These are phyloP conservation scores for Aspergillus carbonarius DNA, from an alignment of 2,329 filamentous ascomycete species.

Conservation along the genomic window DNA sequence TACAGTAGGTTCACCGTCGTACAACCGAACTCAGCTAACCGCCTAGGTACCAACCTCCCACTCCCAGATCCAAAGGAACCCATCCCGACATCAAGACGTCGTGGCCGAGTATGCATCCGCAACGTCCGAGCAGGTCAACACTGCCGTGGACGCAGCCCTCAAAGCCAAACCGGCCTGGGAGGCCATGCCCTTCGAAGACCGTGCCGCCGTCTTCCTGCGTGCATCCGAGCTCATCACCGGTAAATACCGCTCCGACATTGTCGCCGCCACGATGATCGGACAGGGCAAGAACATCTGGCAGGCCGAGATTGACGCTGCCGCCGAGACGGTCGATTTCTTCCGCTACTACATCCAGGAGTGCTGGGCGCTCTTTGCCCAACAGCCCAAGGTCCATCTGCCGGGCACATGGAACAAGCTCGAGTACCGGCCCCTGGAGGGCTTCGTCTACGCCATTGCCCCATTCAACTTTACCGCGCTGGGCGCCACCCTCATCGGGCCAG, in stretches of 20 bases:
- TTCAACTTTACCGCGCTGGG: conserved; percentile 98
- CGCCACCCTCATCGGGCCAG: conserved; percentile 79
- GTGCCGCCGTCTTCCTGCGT: conserved; percentile 91
- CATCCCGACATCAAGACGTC: conserved; percentile 42
- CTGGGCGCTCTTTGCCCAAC: conserved; percentile 81
- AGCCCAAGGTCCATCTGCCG: conserved; percentile 75
- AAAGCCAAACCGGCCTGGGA: conserved; percentile 86
- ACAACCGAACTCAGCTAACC: not conserved
- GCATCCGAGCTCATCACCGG: conserved; percentile 83
- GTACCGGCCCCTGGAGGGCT: conserved; percentile 87
- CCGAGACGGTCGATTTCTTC: conserved; percentile 87
- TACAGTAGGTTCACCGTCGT: not conserved
- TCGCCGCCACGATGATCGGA: conserved; percentile 91
- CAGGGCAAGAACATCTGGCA: conserved; percentile 99
- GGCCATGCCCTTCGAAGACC: conserved; percentile 78
- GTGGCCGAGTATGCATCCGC: conserved; percentile 48
- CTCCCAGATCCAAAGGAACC: conserved; percentile 45
- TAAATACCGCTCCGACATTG: conserved; percentile 94
- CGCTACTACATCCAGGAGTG: conserved; percentile 89
- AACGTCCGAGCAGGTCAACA: conserved; percentile 69
- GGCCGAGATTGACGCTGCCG: conserved; percentile 94
- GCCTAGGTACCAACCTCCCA: conserved; percentile 18
- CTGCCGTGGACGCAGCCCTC: conserved; percentile 79
- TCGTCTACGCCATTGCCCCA: conserved; percentile 88
- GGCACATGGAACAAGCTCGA: conserved; percentile 57